Evolutionary conservation across 768 basidiomycete species (phyloP).

Genomic region (Boletus huronensis): DNA sequence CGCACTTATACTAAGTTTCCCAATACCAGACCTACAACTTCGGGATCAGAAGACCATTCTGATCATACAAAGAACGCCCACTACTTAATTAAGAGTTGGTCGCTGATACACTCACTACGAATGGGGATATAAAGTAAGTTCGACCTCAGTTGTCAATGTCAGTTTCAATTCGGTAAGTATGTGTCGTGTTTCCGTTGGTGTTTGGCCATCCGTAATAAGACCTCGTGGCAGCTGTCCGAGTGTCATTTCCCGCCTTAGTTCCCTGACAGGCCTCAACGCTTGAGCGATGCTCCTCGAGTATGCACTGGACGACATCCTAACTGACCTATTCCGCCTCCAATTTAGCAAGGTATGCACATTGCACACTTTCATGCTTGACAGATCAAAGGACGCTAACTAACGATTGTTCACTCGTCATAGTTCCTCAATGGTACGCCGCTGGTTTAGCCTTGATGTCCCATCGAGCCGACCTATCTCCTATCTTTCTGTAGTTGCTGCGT

Average conservation of each 20-base stretch:
- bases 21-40: too few relatives aligned
- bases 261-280: neutral
- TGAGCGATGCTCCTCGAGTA: constrained; percentile 6
- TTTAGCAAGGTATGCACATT: constrained; percentile 20
- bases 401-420: neutral
- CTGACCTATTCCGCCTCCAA: constrained; percentile 17
- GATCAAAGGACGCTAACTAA: neutral
- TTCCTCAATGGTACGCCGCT: constrained; percentile 17
- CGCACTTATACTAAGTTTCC: too few relatives aligned
- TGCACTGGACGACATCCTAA: neutral
- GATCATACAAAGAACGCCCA: too few relatives aligned
- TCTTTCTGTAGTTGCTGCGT: constrained; percentile 16
- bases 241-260: too few relatives aligned
- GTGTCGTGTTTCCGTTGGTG: neutral
- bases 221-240: neutral
- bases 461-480: neutral
- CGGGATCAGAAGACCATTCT: too few relatives aligned
- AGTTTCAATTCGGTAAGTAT: neutral
- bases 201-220: neutral
- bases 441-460: neutral
- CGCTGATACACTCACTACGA: neutral
- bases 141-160: neutral
- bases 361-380: neutral
- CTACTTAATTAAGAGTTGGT: too few relatives aligned
- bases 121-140: neutral